A percentile compares a stretch with the other conserved stretches of the same genome.
phyloP scores from a whole-genome alignment of 2,329 filamentous ascomycete species.

The Hymenoscyphus salicellus region DNA sequence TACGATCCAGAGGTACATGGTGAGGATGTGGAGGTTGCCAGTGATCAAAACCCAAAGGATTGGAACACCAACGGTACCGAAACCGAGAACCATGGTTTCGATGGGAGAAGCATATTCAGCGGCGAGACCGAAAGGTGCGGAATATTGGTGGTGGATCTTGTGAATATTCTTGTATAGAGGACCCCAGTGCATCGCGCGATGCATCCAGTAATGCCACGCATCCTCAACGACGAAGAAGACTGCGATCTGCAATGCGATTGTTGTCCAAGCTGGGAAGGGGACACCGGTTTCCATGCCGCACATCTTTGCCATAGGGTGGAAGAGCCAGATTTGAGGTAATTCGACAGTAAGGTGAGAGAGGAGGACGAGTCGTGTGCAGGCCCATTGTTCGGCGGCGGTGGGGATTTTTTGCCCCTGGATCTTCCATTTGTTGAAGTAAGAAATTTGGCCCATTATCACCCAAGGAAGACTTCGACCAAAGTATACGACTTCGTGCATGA shows the following conservation, averaged over 20 bases:
- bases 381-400: slow-evolving; percentile 88
- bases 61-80: slow-evolving; percentile 79
- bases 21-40: slow-evolving; percentile 86
- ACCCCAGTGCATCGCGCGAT: slow-evolving; percentile 89
- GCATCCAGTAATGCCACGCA: slow-evolving; percentile 97
- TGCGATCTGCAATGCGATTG: slow-evolving; percentile 85
- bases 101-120: slow-evolving; percentile 98
- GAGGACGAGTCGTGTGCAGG: slow-evolving; percentile 89
- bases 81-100: slow-evolving; percentile 89
- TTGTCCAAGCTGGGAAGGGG: slow-evolving; percentile 81
- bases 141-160: slow-evolving; percentile 99
- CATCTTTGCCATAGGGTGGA: slow-evolving; percentile 93
- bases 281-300: slow-evolving; percentile 85
- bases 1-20: slow-evolving; percentile 97
- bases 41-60: slow-evolving; percentile 82
- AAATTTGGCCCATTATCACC: slow-evolving; percentile 86
- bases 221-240: slow-evolving; percentile 97
- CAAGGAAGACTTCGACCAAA: slow-evolving; percentile 86
- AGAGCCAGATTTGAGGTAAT: slow-evolving; percentile 97
- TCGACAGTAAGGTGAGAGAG: slow-evolving; percentile 97
- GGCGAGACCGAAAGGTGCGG: slow-evolving; percentile 90
- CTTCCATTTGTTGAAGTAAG: slow-evolving; percentile 90
- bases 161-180: slow-evolving; percentile 95
- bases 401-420: slow-evolving; percentile 86
- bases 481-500: slow-evolving; percentile 92